These are phyloP conservation scores for Luzula sylvatica DNA, from an alignment of 176 grass and related monocot species.

Conservation along the genomic window DNA sequence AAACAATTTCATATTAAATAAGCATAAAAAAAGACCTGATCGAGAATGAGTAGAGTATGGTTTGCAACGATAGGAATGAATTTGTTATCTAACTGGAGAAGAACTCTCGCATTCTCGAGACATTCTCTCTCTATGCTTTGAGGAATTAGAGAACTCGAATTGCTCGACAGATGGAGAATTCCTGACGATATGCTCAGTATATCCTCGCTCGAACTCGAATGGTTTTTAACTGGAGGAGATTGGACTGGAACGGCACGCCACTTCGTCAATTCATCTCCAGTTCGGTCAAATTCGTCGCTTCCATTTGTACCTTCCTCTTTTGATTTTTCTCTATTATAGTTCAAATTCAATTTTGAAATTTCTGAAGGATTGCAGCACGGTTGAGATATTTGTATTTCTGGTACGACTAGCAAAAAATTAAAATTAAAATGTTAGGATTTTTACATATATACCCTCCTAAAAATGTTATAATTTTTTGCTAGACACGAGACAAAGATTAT, in stretches of 20 bases:
- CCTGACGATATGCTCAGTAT: conserved; percentile 82
- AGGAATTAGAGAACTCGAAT: conserved; percentile 53
- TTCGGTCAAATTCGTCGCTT: conserved; percentile 33
- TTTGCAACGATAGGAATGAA: conserved; percentile 85
- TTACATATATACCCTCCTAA: background rate
- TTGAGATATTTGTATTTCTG: conserved; percentile 35
- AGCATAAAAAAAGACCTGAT: conserved; percentile 38
- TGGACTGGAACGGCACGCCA: conserved; percentile 37
- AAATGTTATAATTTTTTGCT: background rate
- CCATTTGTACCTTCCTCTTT: conserved; percentile 26
- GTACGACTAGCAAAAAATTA: conserved; percentile 15
- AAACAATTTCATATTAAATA: background rate
- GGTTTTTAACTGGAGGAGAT: conserved; percentile 51
- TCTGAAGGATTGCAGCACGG: conserved; percentile 36
- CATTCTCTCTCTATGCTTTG: conserved; percentile 61
- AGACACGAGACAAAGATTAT: background rate
- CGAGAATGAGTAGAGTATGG: conserved; percentile 64
- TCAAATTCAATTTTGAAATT: conserved; percentile 28
- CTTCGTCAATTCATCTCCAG: conserved; percentile 53
- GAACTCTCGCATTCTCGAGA: conserved; percentile 72
- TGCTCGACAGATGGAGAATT: conserved; percentile 57
- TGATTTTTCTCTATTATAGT: conserved; percentile 21
- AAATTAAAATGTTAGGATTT: background rate
- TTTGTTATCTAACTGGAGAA: conserved; percentile 92
- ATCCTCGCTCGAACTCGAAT: conserved; percentile 33